A percentile compares a stretch with the other conserved stretches of the same genome.
Conservation (phyloP, 2,329 filamentous ascomycete genomes). For the Calonectria honghensis region DNA sequence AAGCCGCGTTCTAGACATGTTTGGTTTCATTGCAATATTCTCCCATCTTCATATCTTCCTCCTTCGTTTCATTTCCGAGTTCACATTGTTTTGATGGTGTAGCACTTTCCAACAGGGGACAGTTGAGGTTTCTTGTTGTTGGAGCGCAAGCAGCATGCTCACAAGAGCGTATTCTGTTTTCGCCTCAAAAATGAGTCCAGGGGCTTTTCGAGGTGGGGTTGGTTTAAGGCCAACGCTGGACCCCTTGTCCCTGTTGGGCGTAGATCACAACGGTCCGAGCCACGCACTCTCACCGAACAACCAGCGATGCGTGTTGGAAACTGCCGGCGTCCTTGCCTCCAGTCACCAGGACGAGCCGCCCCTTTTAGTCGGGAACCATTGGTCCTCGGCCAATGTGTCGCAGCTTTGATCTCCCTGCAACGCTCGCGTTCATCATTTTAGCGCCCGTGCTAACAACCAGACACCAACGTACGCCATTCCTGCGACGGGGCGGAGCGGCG, state of each 20-base stretch:
- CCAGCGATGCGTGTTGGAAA: background rate
- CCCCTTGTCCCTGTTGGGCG: background rate
- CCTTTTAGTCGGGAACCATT: background rate
- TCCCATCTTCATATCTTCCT: background rate
- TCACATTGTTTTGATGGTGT: background rate
- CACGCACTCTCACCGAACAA: background rate
- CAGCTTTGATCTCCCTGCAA: background rate
- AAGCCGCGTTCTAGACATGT: background rate
- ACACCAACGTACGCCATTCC: background rate
- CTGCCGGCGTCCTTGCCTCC: background rate
- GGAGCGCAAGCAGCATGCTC: no score
- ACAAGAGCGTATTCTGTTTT: no score
- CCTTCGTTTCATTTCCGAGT: background rate
- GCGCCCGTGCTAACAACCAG: background rate
- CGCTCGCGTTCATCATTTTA: background rate
- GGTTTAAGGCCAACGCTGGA: background rate
- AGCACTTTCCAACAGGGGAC: background rate
- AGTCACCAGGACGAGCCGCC: background rate
- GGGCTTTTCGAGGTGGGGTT: background rate
- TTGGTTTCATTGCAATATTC: background rate
- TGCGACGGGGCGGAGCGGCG: background rate
- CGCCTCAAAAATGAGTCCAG: background rate
- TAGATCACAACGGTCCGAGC: slow-evolving; percentile 10
- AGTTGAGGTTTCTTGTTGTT: background rate
- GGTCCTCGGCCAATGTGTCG: background rate